A percentile compares a stretch with the other conserved stretches of the same genome.
These are phyloP conservation scores for Colletotrichum sojae DNA, from an alignment of 2,329 filamentous ascomycete genomes.

Conservation along the genomic window DNA sequence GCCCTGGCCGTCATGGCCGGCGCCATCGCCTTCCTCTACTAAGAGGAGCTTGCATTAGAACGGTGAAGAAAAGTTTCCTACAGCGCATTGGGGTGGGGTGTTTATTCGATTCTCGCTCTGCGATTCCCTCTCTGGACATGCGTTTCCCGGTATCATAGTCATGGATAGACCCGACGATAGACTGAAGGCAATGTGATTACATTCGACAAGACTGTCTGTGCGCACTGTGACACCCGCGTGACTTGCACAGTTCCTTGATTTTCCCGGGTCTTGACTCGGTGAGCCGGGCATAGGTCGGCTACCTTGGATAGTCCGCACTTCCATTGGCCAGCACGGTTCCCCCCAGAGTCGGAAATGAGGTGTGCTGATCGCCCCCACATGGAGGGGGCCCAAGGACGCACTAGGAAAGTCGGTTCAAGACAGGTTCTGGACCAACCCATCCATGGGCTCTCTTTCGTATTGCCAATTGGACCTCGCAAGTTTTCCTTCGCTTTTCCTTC, in stretches of 20 bases:
- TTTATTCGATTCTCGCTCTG: constrained; percentile 30
- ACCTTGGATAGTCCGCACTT: not conserved
- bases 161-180: constrained; percentile 40
- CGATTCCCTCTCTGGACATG: constrained; percentile 19
- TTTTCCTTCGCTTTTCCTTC: no score
- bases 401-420: constrained; percentile 23
- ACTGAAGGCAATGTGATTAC: constrained; percentile 39
- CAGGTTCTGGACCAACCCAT: constrained; percentile 16
- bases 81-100: constrained; percentile 32
- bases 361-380: constrained; percentile 33
- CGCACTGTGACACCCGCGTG: not conserved
- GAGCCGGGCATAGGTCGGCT: no score
- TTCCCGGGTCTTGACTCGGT: constrained; percentile 20
- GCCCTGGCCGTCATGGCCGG: constrained; percentile 41
- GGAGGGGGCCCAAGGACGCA: not conserved
- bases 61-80: constrained; percentile 17
- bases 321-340: constrained; percentile 1
- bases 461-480: no score
- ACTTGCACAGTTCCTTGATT: not conserved
- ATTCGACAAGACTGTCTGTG: not conserved
- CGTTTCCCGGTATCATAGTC: constrained; percentile 36
- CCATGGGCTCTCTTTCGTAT: constrained; percentile 26
- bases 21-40: constrained; percentile 42
- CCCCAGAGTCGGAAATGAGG: constrained; percentile 35
- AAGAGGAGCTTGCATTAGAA: constrained; percentile 2